phyloP scores from a whole-genome alignment of 1,284 basidiomycete species.

The Cerrena zonata region DNA sequence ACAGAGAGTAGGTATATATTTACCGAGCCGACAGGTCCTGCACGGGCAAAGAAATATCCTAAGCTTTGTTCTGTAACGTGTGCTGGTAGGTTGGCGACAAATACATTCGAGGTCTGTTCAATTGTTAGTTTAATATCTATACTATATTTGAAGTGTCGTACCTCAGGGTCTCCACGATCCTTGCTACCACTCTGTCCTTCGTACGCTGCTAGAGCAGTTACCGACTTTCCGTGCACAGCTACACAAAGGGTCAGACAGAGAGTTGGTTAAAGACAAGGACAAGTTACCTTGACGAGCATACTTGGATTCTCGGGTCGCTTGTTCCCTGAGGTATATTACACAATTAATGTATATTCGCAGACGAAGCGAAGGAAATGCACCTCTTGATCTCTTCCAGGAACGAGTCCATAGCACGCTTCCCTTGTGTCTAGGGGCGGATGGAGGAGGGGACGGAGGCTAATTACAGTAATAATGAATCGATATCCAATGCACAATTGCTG shows the following conservation, averaged over 20 bases:
- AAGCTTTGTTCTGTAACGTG: constrained; percentile 79
- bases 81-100: constrained; percentile 84
- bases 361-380: too few relatives aligned
- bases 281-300: constrained; percentile 65
- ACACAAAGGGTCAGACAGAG: constrained; percentile 15
- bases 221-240: constrained; percentile 47
- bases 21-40: constrained; percentile 58
- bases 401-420: constrained; percentile 87
- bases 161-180: constrained; percentile 79
- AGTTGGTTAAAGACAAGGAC: background rate
- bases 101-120: constrained; percentile 83
- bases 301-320: constrained; percentile 81
- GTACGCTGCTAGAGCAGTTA: constrained; percentile 84
- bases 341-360: too few relatives aligned
- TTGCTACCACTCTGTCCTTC: constrained; percentile 85
- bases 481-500: background rate
- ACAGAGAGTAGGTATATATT: constrained; percentile 18
- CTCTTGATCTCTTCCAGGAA: constrained; percentile 91
- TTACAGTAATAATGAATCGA: constrained; percentile 11
- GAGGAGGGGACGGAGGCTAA: constrained; percentile 51
- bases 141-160: constrained; percentile 28
- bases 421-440: constrained; percentile 63
- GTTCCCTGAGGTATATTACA: constrained; percentile 75
- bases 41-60: constrained; percentile 64
- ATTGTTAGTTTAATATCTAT: constrained; percentile 29